Conservation (phyloP, 768 basidiomycete species). For the Serendipita sp. region DNA sequence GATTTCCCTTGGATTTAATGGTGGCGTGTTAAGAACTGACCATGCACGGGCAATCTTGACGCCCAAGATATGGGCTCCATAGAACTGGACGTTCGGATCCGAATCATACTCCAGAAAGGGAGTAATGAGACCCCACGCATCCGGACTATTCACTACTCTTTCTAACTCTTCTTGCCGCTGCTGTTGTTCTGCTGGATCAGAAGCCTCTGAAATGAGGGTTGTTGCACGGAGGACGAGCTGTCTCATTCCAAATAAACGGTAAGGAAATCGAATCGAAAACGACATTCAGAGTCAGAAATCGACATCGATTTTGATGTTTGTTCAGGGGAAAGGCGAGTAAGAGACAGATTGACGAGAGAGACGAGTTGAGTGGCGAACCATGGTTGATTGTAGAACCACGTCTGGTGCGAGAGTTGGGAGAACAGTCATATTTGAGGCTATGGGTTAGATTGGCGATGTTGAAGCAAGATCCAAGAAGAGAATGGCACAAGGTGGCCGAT, state of each 20-base stretch:
- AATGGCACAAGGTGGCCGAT: not conserved
- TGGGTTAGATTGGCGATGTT: not conserved
- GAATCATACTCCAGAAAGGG: constrained; percentile 46
- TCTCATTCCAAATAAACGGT: not conserved
- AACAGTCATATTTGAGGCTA: not conserved
- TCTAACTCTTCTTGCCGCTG: constrained; percentile 12
- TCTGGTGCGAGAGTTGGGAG: not conserved
- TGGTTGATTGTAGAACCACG: not conserved
- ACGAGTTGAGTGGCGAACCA: not conserved
- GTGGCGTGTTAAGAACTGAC: constrained; percentile 23
- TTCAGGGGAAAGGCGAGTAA: not conserved
- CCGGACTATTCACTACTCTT: constrained; percentile 18
- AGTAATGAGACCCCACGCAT: constrained; percentile 72
- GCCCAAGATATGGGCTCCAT: constrained; percentile 83
- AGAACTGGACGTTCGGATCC: constrained; percentile 81
- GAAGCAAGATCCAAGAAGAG: not conserved
- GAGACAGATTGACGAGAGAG: not conserved
- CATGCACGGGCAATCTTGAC: constrained; percentile 90
- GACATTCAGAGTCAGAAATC: too few species aligned
- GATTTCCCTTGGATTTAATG: not conserved
- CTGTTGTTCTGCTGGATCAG: constrained; percentile 10
- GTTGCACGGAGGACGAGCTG: not conserved
- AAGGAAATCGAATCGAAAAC: too few species aligned
- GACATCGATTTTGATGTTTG: too few species aligned
- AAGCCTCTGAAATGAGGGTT: not conserved